These are phyloP conservation scores for Scenedesmus sp. DNA, from an alignment of 163 green algal species.

Conservation along the genomic window DNA sequence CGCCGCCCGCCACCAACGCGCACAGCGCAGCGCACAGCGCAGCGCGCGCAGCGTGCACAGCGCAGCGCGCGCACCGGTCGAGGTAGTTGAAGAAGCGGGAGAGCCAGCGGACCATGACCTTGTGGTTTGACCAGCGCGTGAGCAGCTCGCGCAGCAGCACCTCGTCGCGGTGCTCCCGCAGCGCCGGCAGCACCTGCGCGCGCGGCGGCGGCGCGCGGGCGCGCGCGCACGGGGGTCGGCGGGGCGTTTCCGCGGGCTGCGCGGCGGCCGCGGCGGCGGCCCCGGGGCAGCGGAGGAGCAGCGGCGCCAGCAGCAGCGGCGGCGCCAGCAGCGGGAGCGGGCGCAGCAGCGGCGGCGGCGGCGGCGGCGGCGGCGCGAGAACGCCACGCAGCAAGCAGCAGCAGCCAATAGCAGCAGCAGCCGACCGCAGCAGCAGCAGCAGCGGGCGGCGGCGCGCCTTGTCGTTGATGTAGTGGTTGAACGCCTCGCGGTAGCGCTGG, in stretches of 20 bases:
- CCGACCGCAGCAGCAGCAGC: neutral
- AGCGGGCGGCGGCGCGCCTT: slow-evolving; percentile 59
- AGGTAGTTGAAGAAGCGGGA: slow-evolving; percentile 99
- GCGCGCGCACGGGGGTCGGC: neutral
- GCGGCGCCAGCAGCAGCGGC: neutral
- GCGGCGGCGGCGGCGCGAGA: neutral
- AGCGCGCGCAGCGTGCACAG: neutral
- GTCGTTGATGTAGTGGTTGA: slow-evolving; percentile 91
- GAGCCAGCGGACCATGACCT: slow-evolving; percentile 98
- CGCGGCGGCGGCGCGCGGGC: too few species aligned
- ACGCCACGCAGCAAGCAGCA: neutral
- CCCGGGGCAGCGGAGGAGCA: neutral
- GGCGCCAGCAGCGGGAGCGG: neutral
- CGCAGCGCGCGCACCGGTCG: slow-evolving; percentile 75
- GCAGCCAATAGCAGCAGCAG: neutral
- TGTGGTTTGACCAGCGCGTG: slow-evolving; percentile 96
- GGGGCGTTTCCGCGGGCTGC: too few species aligned
- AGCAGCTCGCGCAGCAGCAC: slow-evolving; percentile 93
- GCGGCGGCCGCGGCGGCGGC: too few species aligned
- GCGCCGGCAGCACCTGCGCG: slow-evolving; percentile 81
- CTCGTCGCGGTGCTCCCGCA: slow-evolving; percentile 88
- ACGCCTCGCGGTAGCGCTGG: slow-evolving; percentile 86
- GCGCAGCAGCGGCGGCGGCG: neutral
- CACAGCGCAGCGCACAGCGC: neutral
- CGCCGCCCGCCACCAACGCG: neutral